Percentiles rank a stretch among this genome's conserved stretches.
Conservation (phyloP, 192 early-diverging fungal genomes). For the Backusella mclennaniae region DNA sequence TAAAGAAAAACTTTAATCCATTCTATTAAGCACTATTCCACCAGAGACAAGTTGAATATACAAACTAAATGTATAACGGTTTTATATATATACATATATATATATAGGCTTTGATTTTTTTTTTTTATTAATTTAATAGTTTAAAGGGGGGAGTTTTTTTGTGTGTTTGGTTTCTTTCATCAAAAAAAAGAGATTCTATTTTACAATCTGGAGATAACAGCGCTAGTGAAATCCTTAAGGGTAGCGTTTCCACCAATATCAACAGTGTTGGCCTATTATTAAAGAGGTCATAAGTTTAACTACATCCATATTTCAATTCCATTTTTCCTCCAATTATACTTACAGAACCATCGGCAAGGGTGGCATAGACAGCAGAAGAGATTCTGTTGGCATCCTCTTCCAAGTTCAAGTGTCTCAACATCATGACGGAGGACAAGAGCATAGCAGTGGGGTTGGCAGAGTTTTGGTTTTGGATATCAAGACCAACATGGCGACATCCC, state of each 20-base stretch:
- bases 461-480: constrained; percentile 94
- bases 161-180: background rate
- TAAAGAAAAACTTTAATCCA: no score
- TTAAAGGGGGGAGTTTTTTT: background rate
- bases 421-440: constrained; percentile 89
- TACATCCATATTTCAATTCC: background rate
- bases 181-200: constrained; percentile 18
- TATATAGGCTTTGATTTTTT: background rate
- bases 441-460: constrained; percentile 94
- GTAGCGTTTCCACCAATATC: constrained; percentile 87
- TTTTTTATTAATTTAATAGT: background rate
- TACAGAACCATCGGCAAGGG: constrained; percentile 74
- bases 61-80: background rate
- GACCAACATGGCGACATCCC: constrained; percentile 97
- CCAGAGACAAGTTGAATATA: background rate
- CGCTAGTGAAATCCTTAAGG: constrained; percentile 93
- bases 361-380: constrained; percentile 85
- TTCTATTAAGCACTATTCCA: no score
- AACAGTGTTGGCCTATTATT: constrained; percentile 59
- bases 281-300: background rate
- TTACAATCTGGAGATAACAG: constrained; percentile 78
- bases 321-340: background rate
- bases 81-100: background rate
- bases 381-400: constrained; percentile 89
- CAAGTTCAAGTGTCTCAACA: constrained; percentile 94